Percentiles rank a stretch among this genome's conserved stretches.
Evolutionary conservation across 352 stramenopile species (phyloP).

Genomic region (Phytophthora pseudosyringae): DNA sequence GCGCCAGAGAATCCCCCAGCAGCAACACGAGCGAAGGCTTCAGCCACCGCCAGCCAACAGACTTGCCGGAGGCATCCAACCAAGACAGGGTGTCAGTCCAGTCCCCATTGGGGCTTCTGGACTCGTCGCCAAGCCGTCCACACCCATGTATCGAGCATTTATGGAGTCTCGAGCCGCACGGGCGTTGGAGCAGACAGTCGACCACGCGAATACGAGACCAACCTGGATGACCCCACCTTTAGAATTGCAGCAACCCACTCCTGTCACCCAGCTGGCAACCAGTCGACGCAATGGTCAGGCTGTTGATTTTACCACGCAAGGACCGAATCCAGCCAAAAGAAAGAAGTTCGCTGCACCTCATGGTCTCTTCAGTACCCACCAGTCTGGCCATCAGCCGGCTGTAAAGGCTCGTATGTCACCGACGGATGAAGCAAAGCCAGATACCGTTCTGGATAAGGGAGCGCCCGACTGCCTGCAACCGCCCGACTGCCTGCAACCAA

Average conservation of each 20-base stretch:
- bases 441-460: background rate
- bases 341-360: conserved; percentile 11
- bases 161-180: conserved; percentile 30
- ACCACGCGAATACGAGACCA: conserved; percentile 1
- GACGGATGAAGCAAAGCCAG: conserved; percentile 3
- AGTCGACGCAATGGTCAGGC: background rate
- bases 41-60: conserved; percentile 9
- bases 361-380: background rate
- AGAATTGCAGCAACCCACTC: background rate
- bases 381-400: background rate
- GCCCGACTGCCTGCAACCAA: background rate
- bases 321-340: conserved; percentile 9
- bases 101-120: background rate
- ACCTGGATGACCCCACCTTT: background rate
- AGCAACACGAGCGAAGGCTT: conserved; percentile 17
- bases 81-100: conserved; percentile 11
- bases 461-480: background rate
- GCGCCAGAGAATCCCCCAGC: conserved; percentile 16
- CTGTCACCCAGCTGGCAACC: background rate
- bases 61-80: background rate
- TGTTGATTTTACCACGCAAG: background rate
- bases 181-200: conserved; percentile 21
- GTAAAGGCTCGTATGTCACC: background rate
- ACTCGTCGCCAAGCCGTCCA: conserved; percentile 3
- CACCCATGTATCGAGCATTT: conserved; percentile 29